Base-by-base conservation (phyloP, 331 rosid species). In the Acacia pycnantha region DNA sequence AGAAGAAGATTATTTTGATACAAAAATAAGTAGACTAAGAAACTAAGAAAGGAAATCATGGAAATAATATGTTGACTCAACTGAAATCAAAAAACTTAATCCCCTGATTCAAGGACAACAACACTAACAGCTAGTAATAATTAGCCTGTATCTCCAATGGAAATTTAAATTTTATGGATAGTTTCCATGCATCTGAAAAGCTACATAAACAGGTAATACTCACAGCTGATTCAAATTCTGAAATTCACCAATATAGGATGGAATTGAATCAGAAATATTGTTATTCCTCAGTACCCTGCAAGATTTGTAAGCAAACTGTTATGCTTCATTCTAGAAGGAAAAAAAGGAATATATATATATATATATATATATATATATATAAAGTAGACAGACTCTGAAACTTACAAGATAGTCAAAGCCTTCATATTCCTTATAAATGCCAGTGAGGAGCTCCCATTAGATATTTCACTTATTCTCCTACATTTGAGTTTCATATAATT, bases 281-380 rank as follows among this genome's bases (percentile, higher is more conserved):
- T 82, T 94, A 67, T 92, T 90, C 83, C 97, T 91, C 83, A 92
- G 79, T 33, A 82, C 90, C 64, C 98, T 92, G 92, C 89, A 83
- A 72, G 67, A 83, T 73, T 46, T 48, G 47, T 73, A 35, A 81
- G 29, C 46, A 71, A 79, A 46, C 10, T 48, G 50, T 74, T 82
- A 50, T 27, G 76, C 44, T 69, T 67, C 54, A 4, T 62, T 77
- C 50, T n/a, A 41, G 43, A 58, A 22, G 24, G 31, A 3, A 59
- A 59, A 11, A 24, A 24, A 10, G 1, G 46, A 54, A 33, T 61
- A 26, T n/a, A 18, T 74, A 40, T 37, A 41, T 46, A 44, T 71
- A 50, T 11, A 12, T 73, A 26, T n/a, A 18, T 74, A 40, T 37
- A 41, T 46, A 44, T 71, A 50, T 11, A 12, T 11, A 12, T 11